These are phyloP conservation scores for Vitis rupestris DNA, from an alignment of 164 flowering plant genomes.

Conservation along the genomic window DNA sequence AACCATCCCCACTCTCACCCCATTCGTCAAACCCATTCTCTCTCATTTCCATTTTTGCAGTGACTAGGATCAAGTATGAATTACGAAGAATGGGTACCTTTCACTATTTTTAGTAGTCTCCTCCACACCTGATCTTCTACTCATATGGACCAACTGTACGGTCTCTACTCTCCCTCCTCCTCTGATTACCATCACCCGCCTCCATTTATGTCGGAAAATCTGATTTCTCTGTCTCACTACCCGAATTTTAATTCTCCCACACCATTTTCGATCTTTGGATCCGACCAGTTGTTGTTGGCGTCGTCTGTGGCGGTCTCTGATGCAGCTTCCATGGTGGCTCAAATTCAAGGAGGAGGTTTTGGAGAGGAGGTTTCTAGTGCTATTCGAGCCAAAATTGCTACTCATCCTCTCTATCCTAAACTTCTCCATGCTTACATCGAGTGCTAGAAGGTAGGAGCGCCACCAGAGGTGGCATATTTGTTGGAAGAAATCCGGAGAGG, in stretches of 20 bases:
- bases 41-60: background rate
- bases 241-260: background rate
- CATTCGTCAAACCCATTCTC: background rate
- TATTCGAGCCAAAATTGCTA: constrained; percentile 38
- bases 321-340: constrained; percentile 26
- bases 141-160: constrained; percentile 32
- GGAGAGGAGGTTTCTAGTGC: constrained; percentile 29
- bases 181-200: constrained; percentile 2
- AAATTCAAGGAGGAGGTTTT: constrained; percentile 14
- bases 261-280: constrained; percentile 8
- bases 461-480: constrained; percentile 48
- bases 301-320: constrained; percentile 19
- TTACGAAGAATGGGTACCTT: background rate
- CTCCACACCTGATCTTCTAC: background rate
- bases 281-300: constrained; percentile 21
- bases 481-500: constrained; percentile 3
- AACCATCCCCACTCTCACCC: no score
- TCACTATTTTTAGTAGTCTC: background rate
- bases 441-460: constrained; percentile 77
- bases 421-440: constrained; percentile 49
- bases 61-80: no score
- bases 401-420: constrained; percentile 52
- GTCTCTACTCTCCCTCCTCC: constrained; percentile 11
- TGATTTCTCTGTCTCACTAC: constrained; percentile 4
- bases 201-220: background rate